These are phyloP conservation scores for Articulospora tetracladia DNA, from an alignment of 495 filamentous ascomycete genomes.

Conservation along the genomic window DNA sequence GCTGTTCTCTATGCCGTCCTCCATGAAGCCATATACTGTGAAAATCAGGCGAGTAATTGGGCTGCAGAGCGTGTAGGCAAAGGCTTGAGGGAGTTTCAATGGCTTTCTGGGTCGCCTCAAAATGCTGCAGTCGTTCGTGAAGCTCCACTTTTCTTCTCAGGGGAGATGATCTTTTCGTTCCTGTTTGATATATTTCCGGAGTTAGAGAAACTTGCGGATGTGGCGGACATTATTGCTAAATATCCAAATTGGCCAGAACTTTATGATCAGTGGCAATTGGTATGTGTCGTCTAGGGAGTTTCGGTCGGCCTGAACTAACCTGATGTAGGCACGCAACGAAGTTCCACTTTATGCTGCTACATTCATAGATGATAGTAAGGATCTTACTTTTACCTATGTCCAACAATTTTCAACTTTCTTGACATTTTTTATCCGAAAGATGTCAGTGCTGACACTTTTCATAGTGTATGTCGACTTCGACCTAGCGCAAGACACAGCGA, in stretches of 20 bases:
- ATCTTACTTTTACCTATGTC: background rate
- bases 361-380: slow-evolving; percentile 71
- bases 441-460: background rate
- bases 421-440: too few species aligned
- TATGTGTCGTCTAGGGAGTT: background rate
- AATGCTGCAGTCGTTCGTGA: slow-evolving; percentile 30
- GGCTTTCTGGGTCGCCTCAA: slow-evolving; percentile 31
- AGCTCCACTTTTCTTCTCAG: slow-evolving; percentile 74
- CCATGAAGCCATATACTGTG: slow-evolving; percentile 82
- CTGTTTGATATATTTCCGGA: slow-evolving; percentile 77
- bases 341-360: slow-evolving; percentile 86
- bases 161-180: slow-evolving; percentile 86
- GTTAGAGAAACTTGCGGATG: slow-evolving; percentile 57
- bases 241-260: slow-evolving; percentile 67
- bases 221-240: slow-evolving; percentile 66
- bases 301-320: slow-evolving; percentile 30
- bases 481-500: slow-evolving; percentile 66
- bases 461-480: slow-evolving; percentile 80
- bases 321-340: slow-evolving; percentile 52
- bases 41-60: slow-evolving; percentile 42
- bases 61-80: slow-evolving; percentile 42
- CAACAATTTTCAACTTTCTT: too few species aligned
- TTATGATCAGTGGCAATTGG: slow-evolving; percentile 62
- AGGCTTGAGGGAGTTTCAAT: slow-evolving; percentile 33
- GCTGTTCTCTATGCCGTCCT: slow-evolving; percentile 79